These are phyloP conservation scores for Chalciporus piperatoides DNA, from an alignment of 1,284 basidiomycete species.

Conservation along the genomic window DNA sequence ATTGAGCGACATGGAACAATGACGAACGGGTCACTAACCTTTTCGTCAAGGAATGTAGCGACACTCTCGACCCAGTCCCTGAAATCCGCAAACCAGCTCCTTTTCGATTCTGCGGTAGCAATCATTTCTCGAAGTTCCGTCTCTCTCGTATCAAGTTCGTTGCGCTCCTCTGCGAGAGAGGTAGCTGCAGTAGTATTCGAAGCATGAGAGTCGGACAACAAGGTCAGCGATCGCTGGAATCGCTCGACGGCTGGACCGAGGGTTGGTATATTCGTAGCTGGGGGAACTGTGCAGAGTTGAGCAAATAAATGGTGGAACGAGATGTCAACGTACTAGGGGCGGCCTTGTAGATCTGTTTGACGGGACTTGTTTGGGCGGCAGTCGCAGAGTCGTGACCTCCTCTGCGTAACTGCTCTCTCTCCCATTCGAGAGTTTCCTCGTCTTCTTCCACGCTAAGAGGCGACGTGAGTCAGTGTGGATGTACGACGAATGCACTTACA, in stretches of 20 bases:
- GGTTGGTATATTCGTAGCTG: conserved; percentile 53
- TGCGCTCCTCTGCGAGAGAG: conserved; percentile 64
- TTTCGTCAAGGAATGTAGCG: conserved; percentile 87
- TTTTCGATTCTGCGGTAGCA: conserved; percentile 73
- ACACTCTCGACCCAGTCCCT: conserved; percentile 85
- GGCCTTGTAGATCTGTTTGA: conserved; percentile 65
- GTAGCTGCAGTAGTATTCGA: conserved; percentile 60
- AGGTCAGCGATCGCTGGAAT: conserved; percentile 59
- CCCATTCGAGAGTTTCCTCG: conserved; percentile 90
- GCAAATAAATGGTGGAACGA: conserved; percentile 1
- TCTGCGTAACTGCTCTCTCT: conserved; percentile 79
- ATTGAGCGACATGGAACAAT: conserved; percentile 3
- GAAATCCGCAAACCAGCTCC: conserved; percentile 85
- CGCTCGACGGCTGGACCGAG: conserved; percentile 56
- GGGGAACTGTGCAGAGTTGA: conserved; percentile 49
- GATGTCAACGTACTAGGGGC: conserved; percentile 59
- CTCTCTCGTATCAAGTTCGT: conserved; percentile 72
- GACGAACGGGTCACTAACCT: conserved; percentile 47
- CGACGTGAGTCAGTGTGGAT: conserved; percentile 14
- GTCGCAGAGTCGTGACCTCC: conserved; percentile 52
- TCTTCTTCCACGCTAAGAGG: conserved; percentile 70
- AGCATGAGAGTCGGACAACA: conserved; percentile 68
- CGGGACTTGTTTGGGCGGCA: conserved; percentile 28
- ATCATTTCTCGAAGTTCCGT: conserved; percentile 79
- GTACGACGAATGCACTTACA: conserved; percentile 46